These are phyloP conservation scores for Dryadomyces sulphureus DNA, from an alignment of 2,329 filamentous ascomycete genomes.

Conservation along the genomic window DNA sequence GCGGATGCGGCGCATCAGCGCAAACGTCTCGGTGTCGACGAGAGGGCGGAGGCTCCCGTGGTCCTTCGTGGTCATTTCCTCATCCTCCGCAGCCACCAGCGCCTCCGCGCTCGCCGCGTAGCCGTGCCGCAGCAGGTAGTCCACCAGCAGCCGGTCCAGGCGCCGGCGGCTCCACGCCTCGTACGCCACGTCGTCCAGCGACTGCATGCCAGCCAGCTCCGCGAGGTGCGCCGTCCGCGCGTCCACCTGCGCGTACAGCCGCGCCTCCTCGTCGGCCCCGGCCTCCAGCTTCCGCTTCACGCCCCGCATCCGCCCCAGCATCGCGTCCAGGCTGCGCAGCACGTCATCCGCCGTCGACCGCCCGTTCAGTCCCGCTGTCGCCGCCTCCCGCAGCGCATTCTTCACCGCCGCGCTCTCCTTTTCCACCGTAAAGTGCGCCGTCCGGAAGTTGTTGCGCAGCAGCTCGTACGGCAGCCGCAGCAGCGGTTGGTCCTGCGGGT, in stretches of 20 bases:
- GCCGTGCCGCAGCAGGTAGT: constrained; percentile 76
- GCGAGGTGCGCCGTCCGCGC: constrained; percentile 69
- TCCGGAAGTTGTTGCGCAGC: constrained; percentile 85
- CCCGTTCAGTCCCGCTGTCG: constrained; percentile 51
- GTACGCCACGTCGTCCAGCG: constrained; percentile 82
- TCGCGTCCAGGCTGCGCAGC: constrained; percentile 67
- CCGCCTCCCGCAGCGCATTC: constrained; percentile 44
- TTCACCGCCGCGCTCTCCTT: constrained; percentile 51
- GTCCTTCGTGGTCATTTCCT: neutral
- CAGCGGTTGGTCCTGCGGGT: constrained; percentile 73
- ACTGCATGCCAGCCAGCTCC: constrained; percentile 65
- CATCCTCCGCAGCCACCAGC: constrained; percentile 46
- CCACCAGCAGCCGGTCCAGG: constrained; percentile 75
- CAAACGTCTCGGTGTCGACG: constrained; percentile 81
- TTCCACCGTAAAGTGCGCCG: constrained; percentile 62
- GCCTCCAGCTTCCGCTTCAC: constrained; percentile 75
- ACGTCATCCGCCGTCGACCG: constrained; percentile 51
- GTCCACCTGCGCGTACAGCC: constrained; percentile 59
- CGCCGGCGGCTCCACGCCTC: constrained; percentile 75
- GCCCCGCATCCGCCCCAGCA: constrained; percentile 71
- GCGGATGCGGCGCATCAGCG: constrained; percentile 65
- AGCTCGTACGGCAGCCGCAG: constrained; percentile 87
- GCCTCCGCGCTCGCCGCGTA: constrained; percentile 64
- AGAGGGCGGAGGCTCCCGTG: constrained; percentile 50
- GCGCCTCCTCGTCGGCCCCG: constrained; percentile 65